Evolutionary conservation across 192 early-diverging fungal genomes (phyloP), one percentile per base, ranked within the genome.

Genomic region (Pilobolus umbonatus): DNA sequence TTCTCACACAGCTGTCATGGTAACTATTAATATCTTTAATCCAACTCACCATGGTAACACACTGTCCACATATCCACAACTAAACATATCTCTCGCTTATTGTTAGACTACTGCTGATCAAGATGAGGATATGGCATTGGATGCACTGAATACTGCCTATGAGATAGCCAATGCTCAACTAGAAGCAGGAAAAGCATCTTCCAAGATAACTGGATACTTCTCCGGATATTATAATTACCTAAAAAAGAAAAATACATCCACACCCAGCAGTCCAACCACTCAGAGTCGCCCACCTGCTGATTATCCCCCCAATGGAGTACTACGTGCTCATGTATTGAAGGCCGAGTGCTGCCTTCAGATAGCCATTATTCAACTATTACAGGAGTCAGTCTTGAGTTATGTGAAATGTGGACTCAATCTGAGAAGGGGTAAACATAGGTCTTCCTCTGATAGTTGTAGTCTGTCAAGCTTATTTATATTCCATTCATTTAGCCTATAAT

Each of bases 331-430:
- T 45, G 75, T 79, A 6, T 61, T 81, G 31, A 61, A 76, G 21
- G 80, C 80, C 14, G 80, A 81, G 56, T 55, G 75, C 28, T 68
- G 75, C 56, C 57, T 81, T 11, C 44, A 76, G 51, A 81, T 74
- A 0, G 75, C 80, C 2, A 62, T 81, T 35, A 55, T 81, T 52
- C 60, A 79, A 21, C 60, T 81, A 38, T 55, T 75, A 3, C 80
- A 81, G 34, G 80, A 76, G 40, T 75, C 75, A 17, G 69, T 78
- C 7, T 59, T 77, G 57, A 71, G 75, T 21, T 81, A 81, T 62
- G 65, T 78, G 6, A 78, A 77, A 36, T 75, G 72, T 25, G 80
- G 75, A 8, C 42, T 81, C 30, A 81, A 78, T 50, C 43, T 80
- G 22, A 64, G 76, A n/a, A 67, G 75, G 65, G 75, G 78, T 79